Evolutionary conservation across 768 basidiomycete species (phyloP), one percentile per base, ranked within the genome.

Genomic region (Terana coerulea): DNA sequence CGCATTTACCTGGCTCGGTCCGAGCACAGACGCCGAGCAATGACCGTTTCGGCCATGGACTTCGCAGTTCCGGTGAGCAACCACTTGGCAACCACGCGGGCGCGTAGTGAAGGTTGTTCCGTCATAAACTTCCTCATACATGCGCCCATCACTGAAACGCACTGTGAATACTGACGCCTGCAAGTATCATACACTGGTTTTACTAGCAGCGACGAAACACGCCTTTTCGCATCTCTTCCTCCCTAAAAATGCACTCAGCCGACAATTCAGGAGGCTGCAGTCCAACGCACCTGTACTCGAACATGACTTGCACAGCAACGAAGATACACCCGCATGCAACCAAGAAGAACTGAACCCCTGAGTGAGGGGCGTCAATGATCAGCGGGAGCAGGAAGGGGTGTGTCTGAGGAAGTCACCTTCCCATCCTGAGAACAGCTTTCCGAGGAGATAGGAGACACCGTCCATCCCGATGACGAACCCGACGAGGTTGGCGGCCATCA

Each of bases 391-490:
- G 1, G 19, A 14, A 37, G 33, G 25, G 10, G 10, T 5, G 24
- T 1, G 10, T 30, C 21, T n/a, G 19, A 1, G 1, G 8, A 24
- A 40, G 48, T 47, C 58, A 86, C 94, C 95, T 64, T 79, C 72
- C 58, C 71, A 72, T n/a, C 80, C 84, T 5, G 81, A 80, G 43
- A 82, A 67, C 31, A 98, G 65, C 64, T 86, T 73, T 5, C 66
- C 54, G 4, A 81, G 64, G 65, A 98, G 80, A 64, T 86, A 86
- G 35, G 68, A 64, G 33, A 85, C 76, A 0, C 94, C 94, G 5
- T 97, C 91, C 0, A 81, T 71, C 2, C 95, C 95, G 40, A 98
- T 76, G 11, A 93, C 95, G 63, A 99, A 98, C 2, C 97, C 97
- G 3, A 98, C 84, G 9, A 98, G 78, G 67, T 99, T 98, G 21